Base-by-base conservation (phyloP, 2,329 filamentous ascomycete genomes). In the Penicillium crustosum region DNA sequence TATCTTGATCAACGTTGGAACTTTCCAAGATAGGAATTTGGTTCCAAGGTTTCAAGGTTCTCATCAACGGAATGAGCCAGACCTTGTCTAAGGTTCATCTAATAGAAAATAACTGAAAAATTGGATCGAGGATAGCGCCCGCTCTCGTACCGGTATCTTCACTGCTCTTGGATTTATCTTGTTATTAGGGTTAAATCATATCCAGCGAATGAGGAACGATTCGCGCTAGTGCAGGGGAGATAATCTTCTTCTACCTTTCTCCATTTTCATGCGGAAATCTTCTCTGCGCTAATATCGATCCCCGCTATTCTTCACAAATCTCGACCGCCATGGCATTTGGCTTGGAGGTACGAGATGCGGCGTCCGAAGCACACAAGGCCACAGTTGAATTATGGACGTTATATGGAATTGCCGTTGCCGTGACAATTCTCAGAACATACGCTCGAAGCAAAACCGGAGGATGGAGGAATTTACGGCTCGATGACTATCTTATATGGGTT, bases 401-500 rank as follows among this genome's bases (percentile, higher is more conserved):
- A n/a, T 70, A 68, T 53, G 35, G 61, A n/a, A 43, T 70, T 44
- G 68, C 61, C 7, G 56, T 68, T 57, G 50, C 62, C 4, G 58
- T 64, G 23, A 70, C 68, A 17, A 35, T 70, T 9, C 61, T 71
- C 38, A 62, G 84, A 44, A 79, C 79, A 6, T 81, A 78, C 25
- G 42, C 67, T 6, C 62, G 62, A 43, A 38, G 55, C 10, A 60
- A 41, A 38, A 51, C 61, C 7, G 62, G 63, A 7, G 70, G 70
- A 3, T 60, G 61, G n/a, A 64, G 61, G 49, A 55, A 68, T 59
- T 45, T 73, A 41, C 66, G 19, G 75, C 78, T 13, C 78, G 84
- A 57, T 62, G 84, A 87, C 60, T 84, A 81, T 59, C 66, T 86
- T 17, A 81, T 84, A 66, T 72, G 80, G 61, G 27, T 82, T n/a